phyloP scores from a whole-genome alignment of 495 filamentous ascomycete genomes.

The Recurvomyces mirabilis region DNA sequence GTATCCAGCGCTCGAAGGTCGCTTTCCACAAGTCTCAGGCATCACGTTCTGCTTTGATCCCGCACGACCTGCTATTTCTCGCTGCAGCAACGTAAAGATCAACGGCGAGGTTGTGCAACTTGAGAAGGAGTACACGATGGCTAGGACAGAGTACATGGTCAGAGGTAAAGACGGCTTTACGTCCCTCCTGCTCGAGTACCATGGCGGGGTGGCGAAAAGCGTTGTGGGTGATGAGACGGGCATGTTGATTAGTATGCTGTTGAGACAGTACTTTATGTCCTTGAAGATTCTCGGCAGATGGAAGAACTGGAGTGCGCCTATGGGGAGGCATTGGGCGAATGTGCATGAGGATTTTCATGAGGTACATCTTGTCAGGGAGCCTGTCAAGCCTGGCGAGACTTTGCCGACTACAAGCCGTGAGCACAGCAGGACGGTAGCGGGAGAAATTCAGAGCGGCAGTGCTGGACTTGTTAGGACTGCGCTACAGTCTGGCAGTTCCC shows the following conservation, averaged over 20 bases:
- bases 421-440: neutral
- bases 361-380: constrained; percentile 22
- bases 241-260: constrained; percentile 67
- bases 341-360: constrained; percentile 47
- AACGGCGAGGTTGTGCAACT: constrained; percentile 47
- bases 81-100: constrained; percentile 53
- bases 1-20: constrained; percentile 72
- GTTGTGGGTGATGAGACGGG: constrained; percentile 77
- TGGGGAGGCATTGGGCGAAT: constrained; percentile 50
- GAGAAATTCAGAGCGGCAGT: constrained; percentile 7
- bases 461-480: too few relatives aligned
- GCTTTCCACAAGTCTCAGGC: constrained; percentile 72
- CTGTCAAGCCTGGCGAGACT: constrained; percentile 11
- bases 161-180: constrained; percentile 78
- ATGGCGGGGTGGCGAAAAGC: constrained; percentile 64
- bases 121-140: constrained; percentile 51
- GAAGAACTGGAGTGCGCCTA: constrained; percentile 49
- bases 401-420: neutral
- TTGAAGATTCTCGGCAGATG: constrained; percentile 68
- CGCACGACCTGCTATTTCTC: constrained; percentile 42
- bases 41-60: constrained; percentile 63
- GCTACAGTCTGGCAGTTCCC: neutral
- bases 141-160: constrained; percentile 75
- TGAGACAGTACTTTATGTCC: constrained; percentile 82
- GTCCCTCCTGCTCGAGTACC: constrained; percentile 54